phyloP scores from a whole-genome alignment of 2,329 filamentous ascomycete genomes.

The Trichoderma semiorbis region DNA sequence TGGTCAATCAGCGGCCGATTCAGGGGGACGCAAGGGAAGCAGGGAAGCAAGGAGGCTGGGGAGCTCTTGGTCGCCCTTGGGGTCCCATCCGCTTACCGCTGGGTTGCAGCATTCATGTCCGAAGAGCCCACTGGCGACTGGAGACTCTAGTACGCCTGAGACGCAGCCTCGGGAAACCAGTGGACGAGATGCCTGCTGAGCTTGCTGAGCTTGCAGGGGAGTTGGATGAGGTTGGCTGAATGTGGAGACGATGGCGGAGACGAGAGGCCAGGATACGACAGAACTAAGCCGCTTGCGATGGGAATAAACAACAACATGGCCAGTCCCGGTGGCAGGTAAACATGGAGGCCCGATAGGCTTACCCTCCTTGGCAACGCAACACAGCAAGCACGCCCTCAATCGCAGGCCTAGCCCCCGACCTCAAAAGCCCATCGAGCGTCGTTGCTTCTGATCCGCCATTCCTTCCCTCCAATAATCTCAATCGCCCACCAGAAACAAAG shows the following conservation, averaged over 20 bases:
- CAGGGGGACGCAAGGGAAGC: constrained; percentile 15
- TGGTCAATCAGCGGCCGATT: constrained; percentile 17
- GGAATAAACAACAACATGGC: constrained; percentile 27
- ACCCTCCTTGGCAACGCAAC: constrained; percentile 23
- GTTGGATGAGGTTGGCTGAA: constrained; percentile 20
- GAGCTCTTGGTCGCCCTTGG: constrained; percentile 12
- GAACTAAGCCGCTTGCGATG: constrained; percentile 25
- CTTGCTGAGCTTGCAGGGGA: constrained; percentile 18
- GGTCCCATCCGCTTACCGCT: constrained; percentile 19
- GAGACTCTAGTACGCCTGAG: constrained; percentile 19
- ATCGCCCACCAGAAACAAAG: constrained; percentile 33
- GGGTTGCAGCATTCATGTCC: constrained; percentile 19
- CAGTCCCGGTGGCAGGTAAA: constrained; percentile 21
- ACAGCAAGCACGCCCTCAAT: constrained; percentile 21
- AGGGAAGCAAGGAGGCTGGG: constrained; percentile 16
- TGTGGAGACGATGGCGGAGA: constrained; percentile 20
- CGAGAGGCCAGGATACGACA: constrained; percentile 15
- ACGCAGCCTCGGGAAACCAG: constrained; percentile 17
- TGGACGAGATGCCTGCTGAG: constrained; percentile 19
- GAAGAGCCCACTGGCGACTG: constrained; percentile 15
- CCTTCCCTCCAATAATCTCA: constrained; percentile 38
- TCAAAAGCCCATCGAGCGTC: constrained; percentile 40
- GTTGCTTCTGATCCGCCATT: constrained; percentile 28
- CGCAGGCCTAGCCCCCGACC: constrained; percentile 34
- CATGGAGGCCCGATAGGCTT: constrained; percentile 24